Conservation (phyloP, 2,329 filamentous ascomycete species). For the Magnaporthales sp. region DNA sequence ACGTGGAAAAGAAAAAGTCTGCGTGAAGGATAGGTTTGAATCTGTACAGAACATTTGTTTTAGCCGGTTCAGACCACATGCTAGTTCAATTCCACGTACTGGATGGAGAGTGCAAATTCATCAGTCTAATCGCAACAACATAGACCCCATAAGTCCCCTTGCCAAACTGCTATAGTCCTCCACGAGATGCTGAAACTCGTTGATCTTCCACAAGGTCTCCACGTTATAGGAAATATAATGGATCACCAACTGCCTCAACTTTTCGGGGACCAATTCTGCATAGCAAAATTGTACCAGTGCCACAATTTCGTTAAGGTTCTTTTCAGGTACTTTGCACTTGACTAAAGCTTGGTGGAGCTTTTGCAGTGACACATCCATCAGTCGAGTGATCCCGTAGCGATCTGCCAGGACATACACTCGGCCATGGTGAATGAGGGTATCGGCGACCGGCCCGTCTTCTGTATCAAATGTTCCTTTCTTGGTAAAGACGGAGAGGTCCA, state of each 20-base stretch:
- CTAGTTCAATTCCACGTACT: not conserved
- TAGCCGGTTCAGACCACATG: too few relatives aligned
- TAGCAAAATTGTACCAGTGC: not conserved
- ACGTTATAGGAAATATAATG: not conserved
- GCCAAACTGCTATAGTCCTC: not conserved
- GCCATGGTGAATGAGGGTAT: not conserved
- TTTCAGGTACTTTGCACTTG: not conserved
- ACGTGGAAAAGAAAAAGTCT: too few relatives aligned
- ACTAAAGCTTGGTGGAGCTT: not conserved
- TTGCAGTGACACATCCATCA: not conserved
- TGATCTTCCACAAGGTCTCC: not conserved
- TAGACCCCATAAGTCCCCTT: not conserved
- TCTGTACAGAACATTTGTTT: too few relatives aligned
- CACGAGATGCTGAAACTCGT: not conserved
- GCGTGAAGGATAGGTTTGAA: too few relatives aligned
- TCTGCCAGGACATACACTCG: not conserved
- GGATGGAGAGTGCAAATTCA: too few relatives aligned
- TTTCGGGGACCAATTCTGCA: not conserved
- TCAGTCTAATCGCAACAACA: not conserved
- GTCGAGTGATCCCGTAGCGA: not conserved
- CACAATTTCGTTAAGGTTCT: not conserved
- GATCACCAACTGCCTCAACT: not conserved
- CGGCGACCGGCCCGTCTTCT: not conserved
- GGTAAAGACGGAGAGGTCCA: not conserved
- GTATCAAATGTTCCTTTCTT: not conserved